Evolutionary conservation across 345 rosid species (phyloP), one percentile per base, ranked within the genome.

Genomic region (Linum usitatissimum): DNA sequence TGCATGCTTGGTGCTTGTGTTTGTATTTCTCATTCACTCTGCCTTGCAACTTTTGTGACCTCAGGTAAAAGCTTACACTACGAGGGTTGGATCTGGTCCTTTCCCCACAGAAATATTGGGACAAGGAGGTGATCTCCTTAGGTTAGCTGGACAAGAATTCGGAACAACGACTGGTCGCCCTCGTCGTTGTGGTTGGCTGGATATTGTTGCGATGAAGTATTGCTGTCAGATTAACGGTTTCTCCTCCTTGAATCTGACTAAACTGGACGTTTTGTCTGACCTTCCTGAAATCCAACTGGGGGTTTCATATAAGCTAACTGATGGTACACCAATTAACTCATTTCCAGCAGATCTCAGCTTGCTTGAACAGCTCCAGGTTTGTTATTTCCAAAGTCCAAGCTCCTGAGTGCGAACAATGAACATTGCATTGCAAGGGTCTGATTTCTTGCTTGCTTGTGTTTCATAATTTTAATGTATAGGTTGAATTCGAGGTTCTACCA

Each of bases 161-260:
- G 99, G 99, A 65, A 90, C 99, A 30, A 86, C 96, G 28, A 93
- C 97, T 9, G 99, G 99, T 30, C 99, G 97, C 55, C 99, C 99
- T 75, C 94, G 99, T 39, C 96, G 97, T 59, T 93, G 99, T 70
- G 99, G 97, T 53, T 93, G 99, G 99, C 97, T 93, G 9, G 99
- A 93, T 77, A 64, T 93, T 57, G 99, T 93, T 78, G 97, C 97
- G 6, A 69, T 90, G 75, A 87, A 72, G 69, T 93, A 71, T 72
- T 76, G 86, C 72, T 90, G 94, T 73, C 94, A 84, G 71, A 84
- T 93, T 70, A 93, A 93, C 65, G 97, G 97, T 28, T 87, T 93
- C 70, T 82, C 99, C 15, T 87, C 99, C 23, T 80, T 93, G 38
- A 93, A 93, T 72, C 88, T 93, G 66, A 93, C 99, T 66, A 93